A percentile compares a stretch with the other conserved stretches of the same genome.
Conservation (phyloP, 352 stramenopile species). For the Blastocystis sp. region DNA sequence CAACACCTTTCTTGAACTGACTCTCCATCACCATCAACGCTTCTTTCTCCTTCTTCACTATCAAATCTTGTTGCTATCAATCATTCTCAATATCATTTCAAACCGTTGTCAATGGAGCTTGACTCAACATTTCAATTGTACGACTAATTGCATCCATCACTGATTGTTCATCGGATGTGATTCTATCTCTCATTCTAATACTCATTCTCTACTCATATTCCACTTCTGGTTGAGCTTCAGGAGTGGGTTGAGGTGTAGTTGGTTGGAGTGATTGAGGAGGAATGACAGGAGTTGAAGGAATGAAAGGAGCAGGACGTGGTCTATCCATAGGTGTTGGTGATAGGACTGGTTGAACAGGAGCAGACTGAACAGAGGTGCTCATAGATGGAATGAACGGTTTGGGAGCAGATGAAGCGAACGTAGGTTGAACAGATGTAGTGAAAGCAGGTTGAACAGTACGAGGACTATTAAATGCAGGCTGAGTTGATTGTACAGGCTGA, state of each 20-base stretch:
- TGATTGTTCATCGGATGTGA: background rate
- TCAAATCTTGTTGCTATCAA: background rate
- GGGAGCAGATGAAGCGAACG: background rate
- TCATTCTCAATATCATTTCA: too few species aligned
- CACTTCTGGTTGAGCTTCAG: background rate
- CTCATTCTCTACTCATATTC: background rate
- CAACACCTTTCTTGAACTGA: slow-evolving; percentile 10
- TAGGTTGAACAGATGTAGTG: background rate
- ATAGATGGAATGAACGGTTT: background rate
- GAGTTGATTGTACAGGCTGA: background rate
- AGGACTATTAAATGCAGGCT: background rate
- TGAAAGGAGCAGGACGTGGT: background rate
- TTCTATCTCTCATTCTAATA: background rate
- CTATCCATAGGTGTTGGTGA: background rate
- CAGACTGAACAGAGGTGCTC: background rate
- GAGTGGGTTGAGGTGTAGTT: background rate
- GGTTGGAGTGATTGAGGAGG: too few species aligned
- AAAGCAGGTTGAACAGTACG: background rate
- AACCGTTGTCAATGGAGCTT: background rate
- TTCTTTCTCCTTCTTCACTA: background rate
- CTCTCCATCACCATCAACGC: slow-evolving; percentile 11
- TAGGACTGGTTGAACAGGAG: background rate
- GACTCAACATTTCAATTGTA: slow-evolving; percentile 6
- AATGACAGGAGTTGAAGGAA: background rate
- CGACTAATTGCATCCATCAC: background rate